Conservation (phyloP, 129 eudicot species). For the Helianthus tuberosus region DNA sequence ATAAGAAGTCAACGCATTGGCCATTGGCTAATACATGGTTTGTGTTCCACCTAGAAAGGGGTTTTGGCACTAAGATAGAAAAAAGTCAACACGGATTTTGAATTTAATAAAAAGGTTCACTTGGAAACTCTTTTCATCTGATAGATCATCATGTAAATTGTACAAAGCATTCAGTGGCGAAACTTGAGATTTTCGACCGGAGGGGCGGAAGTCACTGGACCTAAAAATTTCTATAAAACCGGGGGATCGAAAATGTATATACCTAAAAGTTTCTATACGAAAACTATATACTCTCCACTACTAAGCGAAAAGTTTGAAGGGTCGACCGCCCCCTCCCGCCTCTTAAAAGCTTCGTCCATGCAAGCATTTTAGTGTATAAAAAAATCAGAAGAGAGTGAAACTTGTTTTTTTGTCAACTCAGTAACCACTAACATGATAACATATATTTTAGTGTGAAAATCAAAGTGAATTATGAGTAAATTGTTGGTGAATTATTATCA, state of each 20-base stretch:
- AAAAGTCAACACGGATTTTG: constrained; percentile 17
- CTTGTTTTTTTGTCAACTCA: background rate
- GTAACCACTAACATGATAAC: background rate
- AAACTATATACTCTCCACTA: no score
- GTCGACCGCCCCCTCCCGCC: no score
- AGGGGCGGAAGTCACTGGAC: no score
- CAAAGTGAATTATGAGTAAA: no score
- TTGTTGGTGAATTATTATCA: no score
- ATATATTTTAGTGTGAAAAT: background rate
- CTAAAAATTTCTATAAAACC: no score
- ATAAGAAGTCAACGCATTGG: constrained; percentile 26
- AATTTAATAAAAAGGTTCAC: constrained; percentile 15
- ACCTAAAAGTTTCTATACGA: no score
- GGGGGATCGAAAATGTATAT: no score
- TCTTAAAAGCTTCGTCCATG: no score
- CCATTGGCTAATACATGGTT: constrained; percentile 23
- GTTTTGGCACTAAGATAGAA: constrained; percentile 21
- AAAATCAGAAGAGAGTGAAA: background rate
- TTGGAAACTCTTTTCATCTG: constrained; percentile 17
- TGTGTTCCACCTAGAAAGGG: constrained; percentile 22
- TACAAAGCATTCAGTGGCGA: no score
- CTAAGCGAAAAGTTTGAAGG: no score
- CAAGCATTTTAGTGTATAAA: constrained; percentile 13
- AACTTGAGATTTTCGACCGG: no score
- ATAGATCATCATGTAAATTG: background rate